Percentiles rank a stretch among this genome's conserved stretches.
Conservation (phyloP, 768 basidiomycete species). For the Cubamyces sp. region DNA sequence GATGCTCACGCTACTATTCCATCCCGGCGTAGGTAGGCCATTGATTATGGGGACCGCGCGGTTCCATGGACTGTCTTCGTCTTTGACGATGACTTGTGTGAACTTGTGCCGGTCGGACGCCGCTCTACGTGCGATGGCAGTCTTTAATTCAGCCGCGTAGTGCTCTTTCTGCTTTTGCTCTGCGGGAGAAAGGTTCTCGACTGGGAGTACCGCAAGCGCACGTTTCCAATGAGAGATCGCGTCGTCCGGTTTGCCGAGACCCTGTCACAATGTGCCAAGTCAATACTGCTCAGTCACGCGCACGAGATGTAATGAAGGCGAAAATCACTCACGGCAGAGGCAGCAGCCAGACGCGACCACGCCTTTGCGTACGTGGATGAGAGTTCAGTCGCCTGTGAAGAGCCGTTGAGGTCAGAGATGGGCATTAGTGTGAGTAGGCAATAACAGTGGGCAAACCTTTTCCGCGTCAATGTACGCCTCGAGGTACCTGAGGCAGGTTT, state of each 20-base stretch:
- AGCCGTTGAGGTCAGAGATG: too few relatives aligned
- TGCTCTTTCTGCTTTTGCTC: conserved; percentile 42
- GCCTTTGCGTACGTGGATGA: conserved; percentile 1
- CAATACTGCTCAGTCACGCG: too few relatives aligned
- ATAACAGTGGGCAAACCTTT: not conserved
- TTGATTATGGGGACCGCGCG: not conserved
- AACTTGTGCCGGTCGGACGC: not conserved
- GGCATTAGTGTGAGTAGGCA: not conserved
- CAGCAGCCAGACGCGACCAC: conserved; percentile 3
- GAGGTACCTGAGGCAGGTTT: conserved; percentile 11
- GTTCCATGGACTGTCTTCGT: not conserved
- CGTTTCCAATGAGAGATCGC: conserved; percentile 30
- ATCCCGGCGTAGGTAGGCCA: not conserved
- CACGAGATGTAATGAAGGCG: conserved; percentile 33
- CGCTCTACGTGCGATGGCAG: conserved; percentile 27
- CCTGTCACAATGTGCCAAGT: conserved; percentile 17
- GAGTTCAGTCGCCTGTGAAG: not conserved
- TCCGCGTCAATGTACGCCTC: conserved; percentile 24
- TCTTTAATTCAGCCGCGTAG: conserved; percentile 37
- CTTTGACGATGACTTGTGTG: not conserved
- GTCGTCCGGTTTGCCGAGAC: conserved; percentile 12
- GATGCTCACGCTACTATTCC: conserved; percentile 17
- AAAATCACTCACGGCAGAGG: not conserved
- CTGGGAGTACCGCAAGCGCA: conserved; percentile 38
- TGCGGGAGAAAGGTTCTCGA: conserved; percentile 34